Percentiles rank a stretch among this genome's conserved stretches.
These are phyloP conservation scores for Ceratobasidium sp. DNA, from an alignment of 1,284 basidiomycete species.

Conservation along the genomic window DNA sequence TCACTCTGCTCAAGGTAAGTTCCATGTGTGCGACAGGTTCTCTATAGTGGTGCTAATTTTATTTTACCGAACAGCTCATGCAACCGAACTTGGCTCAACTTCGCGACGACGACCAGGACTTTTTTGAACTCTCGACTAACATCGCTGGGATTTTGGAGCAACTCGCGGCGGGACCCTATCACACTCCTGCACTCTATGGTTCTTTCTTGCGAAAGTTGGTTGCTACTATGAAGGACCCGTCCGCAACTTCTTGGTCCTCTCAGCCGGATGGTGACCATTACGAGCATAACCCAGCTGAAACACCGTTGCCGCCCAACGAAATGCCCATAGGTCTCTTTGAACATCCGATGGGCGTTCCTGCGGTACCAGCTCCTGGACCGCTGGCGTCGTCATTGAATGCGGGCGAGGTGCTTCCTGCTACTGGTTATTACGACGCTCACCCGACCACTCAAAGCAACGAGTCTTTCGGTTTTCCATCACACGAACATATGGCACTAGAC, in stretches of 20 bases:
- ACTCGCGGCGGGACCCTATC: conserved; percentile 78
- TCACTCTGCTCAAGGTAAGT: conserved; percentile 87
- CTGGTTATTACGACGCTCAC: no score
- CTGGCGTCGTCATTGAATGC: conserved; percentile 17
- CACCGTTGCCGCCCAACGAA: conserved; percentile 38
- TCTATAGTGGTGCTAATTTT: conserved; percentile 26
- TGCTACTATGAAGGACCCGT: conserved; percentile 68
- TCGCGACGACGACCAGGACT: conserved; percentile 78
- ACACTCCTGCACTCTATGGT: conserved; percentile 89
- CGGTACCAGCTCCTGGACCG: not conserved
- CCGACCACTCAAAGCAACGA: not conserved
- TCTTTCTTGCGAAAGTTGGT: conserved; percentile 85
- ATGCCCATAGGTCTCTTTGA: conserved; percentile 3
- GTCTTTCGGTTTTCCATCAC: conserved; percentile 2
- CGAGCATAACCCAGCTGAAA: not conserved
- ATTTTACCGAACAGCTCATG: conserved; percentile 68
- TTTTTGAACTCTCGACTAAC: conserved; percentile 78
- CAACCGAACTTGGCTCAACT: conserved; percentile 85
- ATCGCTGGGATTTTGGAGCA: conserved; percentile 83
- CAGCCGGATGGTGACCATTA: not conserved
- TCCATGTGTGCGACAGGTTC: conserved; percentile 51
- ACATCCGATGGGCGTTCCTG: conserved; percentile 19
- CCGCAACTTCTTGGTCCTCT: conserved; percentile 31
- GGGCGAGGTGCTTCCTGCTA: not conserved
- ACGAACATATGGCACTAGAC: conserved; percentile 9